phyloP scores from a whole-genome alignment of 2,329 filamentous ascomycete species.

The Paracoccidioides brasiliensis region DNA sequence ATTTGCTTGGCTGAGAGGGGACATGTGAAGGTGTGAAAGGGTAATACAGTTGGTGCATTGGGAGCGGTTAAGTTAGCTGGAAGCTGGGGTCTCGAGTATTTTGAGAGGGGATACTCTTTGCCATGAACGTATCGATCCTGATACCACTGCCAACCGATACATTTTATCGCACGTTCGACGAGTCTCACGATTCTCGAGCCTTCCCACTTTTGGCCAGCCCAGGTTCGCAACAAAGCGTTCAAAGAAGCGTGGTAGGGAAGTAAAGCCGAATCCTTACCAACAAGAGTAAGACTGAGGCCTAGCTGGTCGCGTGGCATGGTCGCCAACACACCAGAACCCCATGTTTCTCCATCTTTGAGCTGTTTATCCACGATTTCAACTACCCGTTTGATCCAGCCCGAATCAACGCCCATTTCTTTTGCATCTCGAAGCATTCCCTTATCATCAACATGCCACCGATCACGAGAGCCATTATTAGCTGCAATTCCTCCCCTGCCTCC shows the following conservation, averaged over 20 bases:
- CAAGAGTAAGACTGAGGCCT: constrained; percentile 33
- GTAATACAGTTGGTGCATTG: constrained; percentile 81
- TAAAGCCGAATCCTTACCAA: constrained; percentile 20
- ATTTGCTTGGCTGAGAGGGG: constrained; percentile 85
- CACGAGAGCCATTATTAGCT: constrained; percentile 57
- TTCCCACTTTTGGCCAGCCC: constrained; percentile 73
- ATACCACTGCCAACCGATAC: constrained; percentile 76
- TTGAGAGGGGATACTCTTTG: constrained; percentile 41
- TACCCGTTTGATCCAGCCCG: constrained; percentile 78
- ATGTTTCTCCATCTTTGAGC: constrained; percentile 68
- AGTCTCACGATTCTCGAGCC: constrained; percentile 73
- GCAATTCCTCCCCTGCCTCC: constrained; percentile 73
- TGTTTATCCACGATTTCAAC: constrained; percentile 84
- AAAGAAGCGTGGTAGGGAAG: constrained; percentile 19
- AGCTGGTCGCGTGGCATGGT: constrained; percentile 41
- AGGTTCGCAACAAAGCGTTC: constrained; percentile 34
- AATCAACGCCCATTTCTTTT: constrained; percentile 46
- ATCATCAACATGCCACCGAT: constrained; percentile 88
- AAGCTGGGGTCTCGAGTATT: constrained; percentile 60
- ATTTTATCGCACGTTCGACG: constrained; percentile 69
- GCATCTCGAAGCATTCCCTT: constrained; percentile 71
- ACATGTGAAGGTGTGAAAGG: constrained; percentile 96
- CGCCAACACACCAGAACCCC: constrained; percentile 63
- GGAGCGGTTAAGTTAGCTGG: constrained; percentile 64
- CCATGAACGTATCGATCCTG: constrained; percentile 59